Conservation (phyloP, 768 basidiomycete genomes). For the Lyophyllum atratum region DNA sequence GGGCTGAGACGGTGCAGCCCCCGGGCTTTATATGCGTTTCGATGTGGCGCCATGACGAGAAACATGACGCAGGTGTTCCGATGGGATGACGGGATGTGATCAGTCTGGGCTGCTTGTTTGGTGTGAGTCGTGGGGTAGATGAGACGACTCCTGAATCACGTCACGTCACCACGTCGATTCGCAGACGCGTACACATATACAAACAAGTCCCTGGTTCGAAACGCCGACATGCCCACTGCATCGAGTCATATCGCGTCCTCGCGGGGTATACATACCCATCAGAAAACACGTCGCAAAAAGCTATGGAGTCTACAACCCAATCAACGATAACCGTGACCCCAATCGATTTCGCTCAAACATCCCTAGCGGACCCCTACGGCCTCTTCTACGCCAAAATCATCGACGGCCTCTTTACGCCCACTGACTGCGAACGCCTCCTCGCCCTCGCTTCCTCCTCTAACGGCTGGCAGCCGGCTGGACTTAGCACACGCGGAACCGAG, state of each 20-base stretch:
- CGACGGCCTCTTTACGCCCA: conserved; percentile 40
- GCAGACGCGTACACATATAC: conserved; percentile 11
- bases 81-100: neutral
- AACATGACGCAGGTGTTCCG: conserved; percentile 12
- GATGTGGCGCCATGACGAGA: conserved; percentile 1
- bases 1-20: neutral
- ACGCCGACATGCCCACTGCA: neutral
- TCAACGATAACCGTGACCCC: neutral
- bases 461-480: conserved; percentile 39
- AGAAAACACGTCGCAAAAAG: neutral
- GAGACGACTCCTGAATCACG: neutral
- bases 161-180: too few relatives aligned
- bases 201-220: neutral
- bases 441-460: conserved; percentile 35
- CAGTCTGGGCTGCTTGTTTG: too few relatives aligned
- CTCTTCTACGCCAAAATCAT: conserved; percentile 43
- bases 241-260: neutral
- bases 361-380: conserved; percentile 32
- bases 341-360: conserved; percentile 41
- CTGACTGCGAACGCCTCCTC: conserved; percentile 42
- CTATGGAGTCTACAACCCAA: neutral
- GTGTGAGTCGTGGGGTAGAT: conserved; percentile 4
- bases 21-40: conserved; percentile 15
- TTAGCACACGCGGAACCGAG: conserved; percentile 29
- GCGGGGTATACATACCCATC: neutral